Conservation (phyloP, 352 stramenopile genomes). For the Globisporangium uncinulatum region DNA sequence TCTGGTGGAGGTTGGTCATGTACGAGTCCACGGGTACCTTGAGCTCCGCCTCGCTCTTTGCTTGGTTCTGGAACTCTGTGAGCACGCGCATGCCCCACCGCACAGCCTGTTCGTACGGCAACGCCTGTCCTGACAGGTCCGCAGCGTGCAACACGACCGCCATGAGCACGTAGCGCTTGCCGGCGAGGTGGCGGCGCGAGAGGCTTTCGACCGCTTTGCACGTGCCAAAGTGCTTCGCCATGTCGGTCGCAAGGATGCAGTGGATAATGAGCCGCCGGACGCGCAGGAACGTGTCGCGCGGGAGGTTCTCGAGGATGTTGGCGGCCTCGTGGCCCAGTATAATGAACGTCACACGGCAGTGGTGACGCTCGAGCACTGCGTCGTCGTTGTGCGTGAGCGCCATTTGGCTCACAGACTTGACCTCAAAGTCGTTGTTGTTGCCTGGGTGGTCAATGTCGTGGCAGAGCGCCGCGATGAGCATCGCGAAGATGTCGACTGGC, state of each 20-base stretch:
- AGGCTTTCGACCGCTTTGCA: conserved; percentile 62
- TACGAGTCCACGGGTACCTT: conserved; percentile 52
- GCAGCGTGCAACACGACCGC: conserved; percentile 63
- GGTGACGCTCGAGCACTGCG: conserved; percentile 78
- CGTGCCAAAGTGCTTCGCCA: conserved; percentile 72
- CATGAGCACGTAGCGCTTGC: conserved; percentile 57
- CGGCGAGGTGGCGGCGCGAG: conserved; percentile 43
- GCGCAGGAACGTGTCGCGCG: conserved; percentile 38
- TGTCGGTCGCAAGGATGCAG: conserved; percentile 76
- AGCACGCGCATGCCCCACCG: conserved; percentile 60
- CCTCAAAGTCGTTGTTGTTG: conserved; percentile 82
- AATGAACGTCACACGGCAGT: conserved; percentile 70
- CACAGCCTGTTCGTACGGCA: conserved; percentile 46
- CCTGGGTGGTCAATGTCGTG: conserved; percentile 85
- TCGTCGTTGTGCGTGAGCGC: conserved; percentile 83
- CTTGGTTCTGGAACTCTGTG: conserved; percentile 73
- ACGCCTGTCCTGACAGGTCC: conserved; percentile 49
- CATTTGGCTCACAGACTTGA: conserved; percentile 66
- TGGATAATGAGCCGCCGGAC: conserved; percentile 59
- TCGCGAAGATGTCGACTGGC: conserved; percentile 64
- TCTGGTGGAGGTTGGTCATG: conserved; percentile 63
- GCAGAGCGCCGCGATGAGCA: conserved; percentile 64
- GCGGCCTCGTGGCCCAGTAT: conserved; percentile 68
- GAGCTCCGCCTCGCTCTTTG: conserved; percentile 50
- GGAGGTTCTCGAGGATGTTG: conserved; percentile 64